A percentile compares a stretch with the other conserved stretches of the same genome.
Evolutionary conservation across 208 protist genomes (phyloP).

Genomic region (Herpetomonas tarakana): DNA sequence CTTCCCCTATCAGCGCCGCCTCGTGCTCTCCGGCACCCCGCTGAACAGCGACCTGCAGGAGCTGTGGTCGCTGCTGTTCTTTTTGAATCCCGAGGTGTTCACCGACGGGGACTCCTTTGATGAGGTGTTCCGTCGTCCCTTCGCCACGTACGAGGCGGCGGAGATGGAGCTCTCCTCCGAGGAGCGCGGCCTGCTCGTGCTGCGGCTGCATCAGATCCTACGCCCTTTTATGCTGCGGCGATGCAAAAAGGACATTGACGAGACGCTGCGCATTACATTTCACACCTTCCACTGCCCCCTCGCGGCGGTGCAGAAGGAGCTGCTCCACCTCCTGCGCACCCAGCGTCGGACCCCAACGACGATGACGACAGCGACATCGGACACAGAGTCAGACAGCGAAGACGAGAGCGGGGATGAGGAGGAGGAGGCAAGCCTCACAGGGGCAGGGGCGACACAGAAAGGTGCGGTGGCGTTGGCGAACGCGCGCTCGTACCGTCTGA

Average conservation of each 20-base stretch:
- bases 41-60: constrained; percentile 99
- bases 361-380: constrained; percentile 5
- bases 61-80: constrained; percentile 98
- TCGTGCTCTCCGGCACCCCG: constrained; percentile 96
- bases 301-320: constrained; percentile 40
- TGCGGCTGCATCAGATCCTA: constrained; percentile 91
- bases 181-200: constrained; percentile 60
- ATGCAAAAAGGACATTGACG: constrained; percentile 94
- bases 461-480: not conserved
- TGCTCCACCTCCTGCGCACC: constrained; percentile 64
- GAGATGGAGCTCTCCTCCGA: constrained; percentile 54
- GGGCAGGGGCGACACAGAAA: not conserved
- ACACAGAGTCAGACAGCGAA: constrained; percentile 1
- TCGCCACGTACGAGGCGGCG: constrained; percentile 37
- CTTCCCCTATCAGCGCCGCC: constrained; percentile 38
- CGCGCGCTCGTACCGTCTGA: constrained; percentile 17
- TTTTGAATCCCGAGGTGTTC: constrained; percentile 96
- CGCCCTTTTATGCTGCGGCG: constrained; percentile 95
- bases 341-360: constrained; percentile 22
- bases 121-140: constrained; percentile 76
- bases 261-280: constrained; percentile 88
- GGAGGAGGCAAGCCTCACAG: not conserved
- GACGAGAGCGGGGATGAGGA: constrained; percentile 1
- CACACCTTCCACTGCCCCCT: constrained; percentile 45
- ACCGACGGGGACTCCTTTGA: constrained; percentile 91